Base-by-base conservation (phyloP, 2,329 filamentous ascomycete genomes). In the Fusarium sp. region DNA sequence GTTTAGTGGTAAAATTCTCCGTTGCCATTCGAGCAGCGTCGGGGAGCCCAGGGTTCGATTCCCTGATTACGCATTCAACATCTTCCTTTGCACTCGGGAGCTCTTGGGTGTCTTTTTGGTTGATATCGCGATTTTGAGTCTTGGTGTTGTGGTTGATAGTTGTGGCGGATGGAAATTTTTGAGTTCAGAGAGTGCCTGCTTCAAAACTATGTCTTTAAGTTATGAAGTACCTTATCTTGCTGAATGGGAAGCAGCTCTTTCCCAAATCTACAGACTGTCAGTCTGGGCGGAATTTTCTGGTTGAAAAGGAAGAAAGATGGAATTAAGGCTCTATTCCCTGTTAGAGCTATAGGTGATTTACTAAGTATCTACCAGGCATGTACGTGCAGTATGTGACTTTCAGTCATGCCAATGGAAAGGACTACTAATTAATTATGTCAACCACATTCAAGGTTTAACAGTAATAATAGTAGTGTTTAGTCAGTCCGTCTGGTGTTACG, bases 1-100 rank as follows among this genome's bases (percentile, higher is more conserved):
- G 64, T 65, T 65, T 67, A 65, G 64, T 67, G 51, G 51, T 67
- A 66, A 66, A 58, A 67, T 67, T 67, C 64, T 65, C 60, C 51
- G 60, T 67, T 63, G 62, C 60, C 60, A 58, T 63, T 41, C 54
- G 44, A 58, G 41, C n/a, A 66, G 28, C 28, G 45, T 48, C 45
- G 45, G 45, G 45, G 45, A 48, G 45, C 45, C 45, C 45, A 6
- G 44, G 44, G 44, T 48, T 48, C 45, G 45, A 48, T 67, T 65
- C 64, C 60, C 64, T 22, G 60, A 67, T 65, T 39, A 67, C 64
- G 64, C 64, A 67, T n/a, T 36, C 6, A 36, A 22, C 6, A 1
- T 41, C 13, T 39, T 22, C 30, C 51, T 67, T 59, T 51, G 50
- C 15, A 18, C 20, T 10, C 3, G 1, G n/a, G 13, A 15, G 36